Percentiles rank a stretch among this genome's conserved stretches.
Evolutionary conservation across 495 filamentous ascomycete species (phyloP).

Genomic region (Penicillium daleae): DNA sequence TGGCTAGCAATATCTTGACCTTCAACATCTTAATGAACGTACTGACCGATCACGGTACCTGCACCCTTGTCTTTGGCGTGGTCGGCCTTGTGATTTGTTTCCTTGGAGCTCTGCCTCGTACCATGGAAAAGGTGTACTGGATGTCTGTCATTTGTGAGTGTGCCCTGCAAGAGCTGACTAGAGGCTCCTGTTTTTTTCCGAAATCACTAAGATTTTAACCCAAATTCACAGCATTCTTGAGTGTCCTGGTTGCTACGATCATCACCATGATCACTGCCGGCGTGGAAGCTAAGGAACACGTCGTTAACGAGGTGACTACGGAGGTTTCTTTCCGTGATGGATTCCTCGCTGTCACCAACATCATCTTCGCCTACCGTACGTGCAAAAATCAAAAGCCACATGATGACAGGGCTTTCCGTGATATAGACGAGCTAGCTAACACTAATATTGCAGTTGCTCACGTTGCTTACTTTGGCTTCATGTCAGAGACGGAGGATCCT

Average conservation of each 20-base stretch:
- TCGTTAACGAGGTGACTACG: slow-evolving; percentile 24
- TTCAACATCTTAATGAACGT: slow-evolving; percentile 67
- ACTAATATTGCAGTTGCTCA: slow-evolving; percentile 54
- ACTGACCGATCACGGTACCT: slow-evolving; percentile 64
- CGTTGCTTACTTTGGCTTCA: slow-evolving; percentile 75
- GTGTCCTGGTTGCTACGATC: slow-evolving; percentile 67
- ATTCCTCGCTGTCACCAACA: slow-evolving; percentile 40
- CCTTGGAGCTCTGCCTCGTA: slow-evolving; percentile 65
- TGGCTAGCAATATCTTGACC: slow-evolving; percentile 73
- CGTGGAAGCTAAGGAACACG: slow-evolving; percentile 36
- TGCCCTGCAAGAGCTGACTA: neutral
- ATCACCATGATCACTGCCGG: slow-evolving; percentile 71
- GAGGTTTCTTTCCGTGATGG: slow-evolving; percentile 32
- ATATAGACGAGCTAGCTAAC: slow-evolving; percentile 5
- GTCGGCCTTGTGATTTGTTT: slow-evolving; percentile 67
- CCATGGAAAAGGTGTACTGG: slow-evolving; percentile 59
- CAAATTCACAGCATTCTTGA: slow-evolving; percentile 52
- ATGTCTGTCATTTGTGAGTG: slow-evolving; percentile 60
- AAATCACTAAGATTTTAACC: neutral
- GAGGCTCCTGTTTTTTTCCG: neutral
- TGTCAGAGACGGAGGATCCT: slow-evolving; percentile 73
- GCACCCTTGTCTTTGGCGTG: slow-evolving; percentile 68
- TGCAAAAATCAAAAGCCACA: no score
- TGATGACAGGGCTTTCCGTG: neutral
- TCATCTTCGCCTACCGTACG: slow-evolving; percentile 49